A percentile compares a stretch with the other conserved stretches of the same genome.
Evolutionary conservation across 805 yeast species (phyloP).

Genomic region (Candida hungchunana): DNA sequence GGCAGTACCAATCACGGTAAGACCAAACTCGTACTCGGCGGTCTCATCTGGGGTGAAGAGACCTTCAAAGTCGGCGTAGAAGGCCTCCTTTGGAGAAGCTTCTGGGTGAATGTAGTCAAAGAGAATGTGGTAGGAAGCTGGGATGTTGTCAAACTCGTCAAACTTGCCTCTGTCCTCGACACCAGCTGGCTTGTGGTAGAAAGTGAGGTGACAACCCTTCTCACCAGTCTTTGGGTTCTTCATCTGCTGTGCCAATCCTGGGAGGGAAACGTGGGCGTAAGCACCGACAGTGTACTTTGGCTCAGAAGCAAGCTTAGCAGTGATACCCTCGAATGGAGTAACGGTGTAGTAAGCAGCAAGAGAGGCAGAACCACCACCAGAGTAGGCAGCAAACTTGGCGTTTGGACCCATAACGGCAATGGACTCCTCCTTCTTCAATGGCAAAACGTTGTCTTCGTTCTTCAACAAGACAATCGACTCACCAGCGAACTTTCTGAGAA

Average conservation of each 20-base stretch:
- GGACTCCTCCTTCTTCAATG: conserved; percentile 38
- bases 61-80: conserved; percentile 45
- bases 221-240: conserved; percentile 22
- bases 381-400: conserved; percentile 43
- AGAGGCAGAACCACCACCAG: conserved; percentile 64
- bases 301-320: conserved; percentile 24
- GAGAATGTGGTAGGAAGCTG: conserved; percentile 20
- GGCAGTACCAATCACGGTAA: conserved; percentile 51
- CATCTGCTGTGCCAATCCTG: conserved; percentile 27
- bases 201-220: conserved; percentile 24
- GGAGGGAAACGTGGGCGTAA: conserved; percentile 31
- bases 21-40: conserved; percentile 48
- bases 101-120: too few relatives aligned
- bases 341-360: conserved; percentile 43
- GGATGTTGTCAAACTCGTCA: conserved; percentile 24
- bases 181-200: conserved; percentile 25
- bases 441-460: conserved; percentile 44
- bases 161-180: conserved; percentile 24
- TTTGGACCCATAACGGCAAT: conserved; percentile 59
- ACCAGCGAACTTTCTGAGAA: conserved; percentile 39
- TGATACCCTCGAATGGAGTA: conserved; percentile 46
- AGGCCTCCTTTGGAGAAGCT: too few relatives aligned
- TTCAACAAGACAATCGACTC: conserved; percentile 54
- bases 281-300: conserved; percentile 33
- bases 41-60: conserved; percentile 40